phyloP scores from a whole-genome alignment of 2,329 filamentous ascomycete species.

The Fusarium zealandicum region DNA sequence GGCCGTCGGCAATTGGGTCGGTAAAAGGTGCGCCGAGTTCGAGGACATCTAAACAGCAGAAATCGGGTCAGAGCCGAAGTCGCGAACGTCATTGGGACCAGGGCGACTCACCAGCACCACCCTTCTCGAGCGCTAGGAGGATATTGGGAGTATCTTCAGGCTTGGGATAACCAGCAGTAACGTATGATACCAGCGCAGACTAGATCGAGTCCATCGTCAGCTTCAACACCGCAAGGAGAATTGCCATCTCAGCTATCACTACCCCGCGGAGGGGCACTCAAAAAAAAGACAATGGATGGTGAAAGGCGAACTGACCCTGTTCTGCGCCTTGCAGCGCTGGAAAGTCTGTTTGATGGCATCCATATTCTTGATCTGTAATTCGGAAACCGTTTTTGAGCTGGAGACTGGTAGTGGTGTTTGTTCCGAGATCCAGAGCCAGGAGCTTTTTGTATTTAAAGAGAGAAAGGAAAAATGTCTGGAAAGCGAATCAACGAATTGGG shows the following conservation, averaged over 20 bases:
- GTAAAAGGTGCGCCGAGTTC: constrained; percentile 97
- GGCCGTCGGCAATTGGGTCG: constrained; percentile 96
- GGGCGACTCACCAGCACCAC: constrained; percentile 76
- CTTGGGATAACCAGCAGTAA: constrained; percentile 90
- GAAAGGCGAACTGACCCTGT: constrained; percentile 54
- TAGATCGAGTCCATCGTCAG: constrained; percentile 49
- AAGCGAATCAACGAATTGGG: constrained; percentile 12
- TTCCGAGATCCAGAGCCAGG: not conserved
- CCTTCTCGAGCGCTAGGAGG: constrained; percentile 87
- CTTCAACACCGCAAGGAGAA: constrained; percentile 3
- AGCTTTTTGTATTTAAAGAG: constrained; percentile 25
- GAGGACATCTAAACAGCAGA: constrained; percentile 71
- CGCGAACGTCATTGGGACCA: constrained; percentile 2
- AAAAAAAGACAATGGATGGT: constrained; percentile 10
- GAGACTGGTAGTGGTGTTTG: too few species aligned
- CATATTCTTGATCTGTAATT: constrained; percentile 50
- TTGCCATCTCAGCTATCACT: constrained; percentile 11
- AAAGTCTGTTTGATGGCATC: constrained; percentile 67
- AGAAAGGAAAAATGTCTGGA: not conserved
- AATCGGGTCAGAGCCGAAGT: constrained; percentile 17
- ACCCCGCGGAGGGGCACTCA: constrained; percentile 43
- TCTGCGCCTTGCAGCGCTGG: constrained; percentile 65
- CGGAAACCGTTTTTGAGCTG: not conserved
- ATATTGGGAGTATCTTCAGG: constrained; percentile 84
- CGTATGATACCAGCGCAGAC: constrained; percentile 91